These are phyloP conservation scores for Grosmannia huntii DNA, from an alignment of 2,329 filamentous ascomycete genomes.

Conservation along the genomic window DNA sequence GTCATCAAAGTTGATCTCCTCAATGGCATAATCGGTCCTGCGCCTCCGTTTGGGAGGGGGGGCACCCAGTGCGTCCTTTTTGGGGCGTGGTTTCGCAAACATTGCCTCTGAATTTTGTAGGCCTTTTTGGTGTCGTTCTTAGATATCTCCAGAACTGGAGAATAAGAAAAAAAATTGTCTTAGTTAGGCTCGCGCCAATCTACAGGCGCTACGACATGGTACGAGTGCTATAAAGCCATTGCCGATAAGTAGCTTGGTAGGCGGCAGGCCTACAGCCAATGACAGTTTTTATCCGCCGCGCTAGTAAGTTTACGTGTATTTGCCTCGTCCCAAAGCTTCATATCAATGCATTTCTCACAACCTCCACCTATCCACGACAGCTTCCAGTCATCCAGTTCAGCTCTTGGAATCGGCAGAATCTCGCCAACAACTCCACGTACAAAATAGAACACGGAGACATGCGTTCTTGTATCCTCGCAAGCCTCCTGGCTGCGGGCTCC, in stretches of 20 bases:
- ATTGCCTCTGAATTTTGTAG: slow-evolving; percentile 1
- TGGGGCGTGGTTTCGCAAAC: slow-evolving; percentile 46
- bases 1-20: slow-evolving; percentile 78
- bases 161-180: neutral
- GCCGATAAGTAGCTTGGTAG: neutral
- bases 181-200: neutral
- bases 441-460: slow-evolving; percentile 21
- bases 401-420: neutral
- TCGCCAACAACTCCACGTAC: neutral
- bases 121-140: neutral
- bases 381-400: neutral
- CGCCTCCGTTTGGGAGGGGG: slow-evolving; percentile 50
- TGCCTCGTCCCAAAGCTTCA: neutral
- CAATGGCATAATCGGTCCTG: slow-evolving; percentile 46
- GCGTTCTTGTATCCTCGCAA: slow-evolving; percentile 39
- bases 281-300: neutral
- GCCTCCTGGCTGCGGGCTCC: slow-evolving; percentile 41
- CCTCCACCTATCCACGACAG: neutral
- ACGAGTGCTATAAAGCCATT: neutral
- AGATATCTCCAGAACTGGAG: neutral
- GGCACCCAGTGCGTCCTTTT: slow-evolving; percentile 35
- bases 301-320: neutral
- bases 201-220: neutral
- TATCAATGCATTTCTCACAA: neutral
- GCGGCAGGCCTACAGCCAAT: neutral